Evolutionary conservation across 495 filamentous ascomycete genomes (phyloP), one percentile per base, ranked within the genome.

Genomic region (Lichenothelia convexa): DNA sequence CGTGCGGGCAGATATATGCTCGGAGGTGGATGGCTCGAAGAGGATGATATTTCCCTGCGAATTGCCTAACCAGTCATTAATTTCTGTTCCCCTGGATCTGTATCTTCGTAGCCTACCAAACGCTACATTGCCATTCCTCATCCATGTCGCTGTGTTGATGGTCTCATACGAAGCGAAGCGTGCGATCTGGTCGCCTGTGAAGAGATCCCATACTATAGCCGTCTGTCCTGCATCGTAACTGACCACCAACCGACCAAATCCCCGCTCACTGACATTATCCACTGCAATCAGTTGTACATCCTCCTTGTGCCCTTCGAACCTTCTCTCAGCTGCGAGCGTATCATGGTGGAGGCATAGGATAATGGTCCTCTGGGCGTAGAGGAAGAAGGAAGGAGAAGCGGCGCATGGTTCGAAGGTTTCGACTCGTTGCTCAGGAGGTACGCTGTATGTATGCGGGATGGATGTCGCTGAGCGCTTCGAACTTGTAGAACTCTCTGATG

Each of bases 61-160:
- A 49, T 91, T 92, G 21, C 85, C 84, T 93, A 47, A 8, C 44
- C 22, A 27, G 38, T 23, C 20, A 20, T 30, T 41, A 17, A 35
- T 36, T 34, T 32, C 30, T 12, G 21, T 12, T 9, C 21, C 15
- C 13, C 11, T 3, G 11, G 15, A 24, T 18, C 16, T 21, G 7
- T 31, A 22, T 18, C 12, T 32, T 1, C 36, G 39, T 22, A 47
- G 43, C 67, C 53, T 64, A 93, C 87, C 89, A 62, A 95, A 94
- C 35, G 82, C 87, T 39, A 97, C 73, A 65, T 94, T 92, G 26
- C 91, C 89, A 62, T 94, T 93, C 32, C 78, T 71, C 89, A 97
- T 93, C 85, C 87, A 97, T 13, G 80, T 65, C 32, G 89, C 89
- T 32, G 80, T 75, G 26, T 69, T 71, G 38, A 97, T 68, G 41